phyloP scores from a whole-genome alignment of 2,329 filamentous ascomycete genomes.

The Colletotrichum coccodes region DNA sequence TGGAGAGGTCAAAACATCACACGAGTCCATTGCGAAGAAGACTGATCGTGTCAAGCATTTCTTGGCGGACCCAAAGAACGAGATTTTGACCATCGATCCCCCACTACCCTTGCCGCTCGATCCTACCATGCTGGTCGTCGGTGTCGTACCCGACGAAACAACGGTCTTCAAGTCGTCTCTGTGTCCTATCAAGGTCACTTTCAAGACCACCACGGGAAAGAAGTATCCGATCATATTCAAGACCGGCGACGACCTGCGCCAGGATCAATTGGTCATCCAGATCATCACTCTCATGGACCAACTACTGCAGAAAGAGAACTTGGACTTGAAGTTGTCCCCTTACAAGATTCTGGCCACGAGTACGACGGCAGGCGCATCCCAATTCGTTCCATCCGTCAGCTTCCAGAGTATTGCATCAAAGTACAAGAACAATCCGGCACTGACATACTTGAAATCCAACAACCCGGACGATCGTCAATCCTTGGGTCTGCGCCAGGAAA shows the following conservation, averaged over 20 bases:
- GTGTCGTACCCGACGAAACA: conserved; percentile 84
- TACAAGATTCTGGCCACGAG: conserved; percentile 97
- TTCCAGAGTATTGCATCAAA: conserved; percentile 86
- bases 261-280: conserved; percentile 95
- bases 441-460: conserved; percentile 87
- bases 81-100: conserved; percentile 83
- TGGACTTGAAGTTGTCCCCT: conserved; percentile 93
- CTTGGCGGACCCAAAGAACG: conserved; percentile 89
- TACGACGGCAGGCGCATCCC: conserved; percentile 87
- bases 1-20: conserved; percentile 84
- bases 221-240: conserved; percentile 97
- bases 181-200: conserved; percentile 89
- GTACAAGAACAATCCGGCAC: conserved; percentile 77
- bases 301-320: conserved; percentile 92
- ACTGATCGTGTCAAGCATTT: conserved; percentile 86
- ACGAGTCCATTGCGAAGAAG: conserved; percentile 82
- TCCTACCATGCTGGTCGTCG: conserved; percentile 81
- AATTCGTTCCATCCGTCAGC: conserved; percentile 89
- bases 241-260: conserved; percentile 92
- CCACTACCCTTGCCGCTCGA: conserved; percentile 90
- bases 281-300: conserved; percentile 98
- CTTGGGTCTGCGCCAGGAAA: conserved; percentile 88
- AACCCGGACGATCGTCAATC: conserved; percentile 87
- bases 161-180: conserved; percentile 96
- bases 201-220: conserved; percentile 80